Evolutionary conservation across 2,329 filamentous ascomycete species (phyloP), one percentile per base, ranked within the genome.

Genomic region (Paecilomyces dactylethromorphus): DNA sequence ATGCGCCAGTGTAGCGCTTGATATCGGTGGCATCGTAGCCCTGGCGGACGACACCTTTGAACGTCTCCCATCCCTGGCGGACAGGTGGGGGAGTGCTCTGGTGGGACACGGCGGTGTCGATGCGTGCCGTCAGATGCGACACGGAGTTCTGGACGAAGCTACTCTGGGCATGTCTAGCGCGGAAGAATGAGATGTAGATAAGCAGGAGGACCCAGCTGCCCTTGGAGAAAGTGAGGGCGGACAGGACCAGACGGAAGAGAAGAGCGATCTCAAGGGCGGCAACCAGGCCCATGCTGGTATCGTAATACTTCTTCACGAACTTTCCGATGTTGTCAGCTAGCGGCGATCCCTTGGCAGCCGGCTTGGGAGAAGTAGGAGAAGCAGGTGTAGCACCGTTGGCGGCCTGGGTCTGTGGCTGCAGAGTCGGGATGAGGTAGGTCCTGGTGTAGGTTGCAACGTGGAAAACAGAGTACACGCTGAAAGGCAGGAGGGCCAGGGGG

Each of bases 261-360:
- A 97, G 86, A 49, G 84, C 78, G 66, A 97, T 91, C 80, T 99
- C 94, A 60, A 99, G 89, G 53, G 82, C 81, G 39, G 93, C 89
- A 32, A 99, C 94, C 61, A 97, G 81, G 59, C 89, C 90, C 94
- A 99, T 99, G 76, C 91, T 96, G 62, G 85, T 80, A 74, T 99
- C 94, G 74, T 99, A 99, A 84, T 97, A 97, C 74, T 92, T 86
- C 86, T 97, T 97, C 75, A 99, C 92, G 70, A 99, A 99, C 69
- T 83, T 84, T 67, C 92, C 92, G 74, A 99, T 96, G 66, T 82
- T 84, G 62, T 97, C 92, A 57, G 90, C 87, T 58, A 92, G 77
- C 51, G 87, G 86, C 81, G 79, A 78, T 85, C 78, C 68, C 63
- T 74, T 73, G 56, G 70, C 65, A 70, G 79, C 76, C 74, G 73